Base-by-base conservation (phyloP, 495 filamentous ascomycete genomes). In the Trichoderma parareesei region DNA sequence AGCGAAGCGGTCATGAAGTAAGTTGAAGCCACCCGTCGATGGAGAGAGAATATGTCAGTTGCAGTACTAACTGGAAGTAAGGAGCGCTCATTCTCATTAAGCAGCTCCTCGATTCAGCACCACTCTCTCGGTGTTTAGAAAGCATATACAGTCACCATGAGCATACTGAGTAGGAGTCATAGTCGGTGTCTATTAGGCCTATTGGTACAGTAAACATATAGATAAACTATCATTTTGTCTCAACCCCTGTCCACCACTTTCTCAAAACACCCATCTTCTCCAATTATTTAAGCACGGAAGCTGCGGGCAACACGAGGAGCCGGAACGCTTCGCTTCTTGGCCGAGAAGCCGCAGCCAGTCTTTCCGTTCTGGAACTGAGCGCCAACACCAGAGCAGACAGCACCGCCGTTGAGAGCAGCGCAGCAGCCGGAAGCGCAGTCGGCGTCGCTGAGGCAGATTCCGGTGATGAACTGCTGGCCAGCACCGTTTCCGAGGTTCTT, bases 321-420 rank as follows among this genome's bases (percentile, higher is more conserved):
- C 20, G 10, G 27, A 11, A 57, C 20, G 27, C 53, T 57, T 10
- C 53, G 53, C 53, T 57, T 57, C 69, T 69, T 4, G 14, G 53
- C 53, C 20, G 27, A 37, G 66, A 81, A 81, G 9, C 79, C 79
- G 65, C 79, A 82, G 27, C 79, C 78, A 11, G 74, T 71, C 72
- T 82, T 82, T 46, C 77, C 79, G 49, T 73, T 72, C 67, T 77
- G 76, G 62, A 66, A 72, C 62, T 74, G 69, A n/a, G 75, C 78
- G 9, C 68, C 72, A 2, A 71, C 63, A 2, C 77, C 78, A 9
- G 78, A 79, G 43, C 61, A 63, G 16, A 67, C 63, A 7, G 68
- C 68, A 5, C 53, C 40, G 20, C 73, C 73, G 66, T 76, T 77
- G 48, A 71, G 70, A 2, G 73, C 76, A 27, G 72, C 73, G 60